A percentile compares a stretch with the other conserved stretches of the same genome.
Conservation (phyloP, 345 rosid species). For the Eutrema japonicum region DNA sequence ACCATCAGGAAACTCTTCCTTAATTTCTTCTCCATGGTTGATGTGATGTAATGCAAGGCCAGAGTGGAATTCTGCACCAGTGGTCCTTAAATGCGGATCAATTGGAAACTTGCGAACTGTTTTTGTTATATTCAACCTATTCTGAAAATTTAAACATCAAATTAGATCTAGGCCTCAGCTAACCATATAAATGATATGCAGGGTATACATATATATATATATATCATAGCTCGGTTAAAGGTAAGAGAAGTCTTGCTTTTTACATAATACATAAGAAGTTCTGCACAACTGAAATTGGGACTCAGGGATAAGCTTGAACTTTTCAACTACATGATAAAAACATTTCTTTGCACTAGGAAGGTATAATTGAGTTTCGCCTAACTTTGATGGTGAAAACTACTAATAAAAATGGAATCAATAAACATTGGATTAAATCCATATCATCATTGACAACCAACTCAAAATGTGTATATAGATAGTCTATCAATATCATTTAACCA, state of each 20-base stretch:
- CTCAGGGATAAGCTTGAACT: conserved; percentile 15
- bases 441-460: conserved; percentile 15
- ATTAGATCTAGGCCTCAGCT: conserved; percentile 13
- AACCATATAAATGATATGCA: conserved; percentile 7
- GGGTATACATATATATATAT: background rate
- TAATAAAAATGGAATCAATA: background rate
- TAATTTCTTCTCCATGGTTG: conserved; percentile 85
- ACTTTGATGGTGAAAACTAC: conserved; percentile 6
- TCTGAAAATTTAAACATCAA: conserved; percentile 58
- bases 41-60: conserved; percentile 58
- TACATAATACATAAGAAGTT: background rate
- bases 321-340: conserved; percentile 21
- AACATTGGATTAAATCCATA: background rate
- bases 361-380: background rate
- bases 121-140: conserved; percentile 98
- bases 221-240: conserved; percentile 7
- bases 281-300: conserved; percentile 5
- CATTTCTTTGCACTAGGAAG: background rate
- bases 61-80: conserved; percentile 83
- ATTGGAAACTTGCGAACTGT: conserved; percentile 91
- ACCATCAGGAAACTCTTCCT: conserved; percentile 70
- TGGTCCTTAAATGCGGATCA: conserved; percentile 72
- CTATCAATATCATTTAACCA: background rate
- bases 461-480: conserved; percentile 6
- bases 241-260: conserved; percentile 2